Evolutionary conservation across 352 stramenopile genomes (phyloP).

Genomic region (Salisapilia sapeloensis): DNA sequence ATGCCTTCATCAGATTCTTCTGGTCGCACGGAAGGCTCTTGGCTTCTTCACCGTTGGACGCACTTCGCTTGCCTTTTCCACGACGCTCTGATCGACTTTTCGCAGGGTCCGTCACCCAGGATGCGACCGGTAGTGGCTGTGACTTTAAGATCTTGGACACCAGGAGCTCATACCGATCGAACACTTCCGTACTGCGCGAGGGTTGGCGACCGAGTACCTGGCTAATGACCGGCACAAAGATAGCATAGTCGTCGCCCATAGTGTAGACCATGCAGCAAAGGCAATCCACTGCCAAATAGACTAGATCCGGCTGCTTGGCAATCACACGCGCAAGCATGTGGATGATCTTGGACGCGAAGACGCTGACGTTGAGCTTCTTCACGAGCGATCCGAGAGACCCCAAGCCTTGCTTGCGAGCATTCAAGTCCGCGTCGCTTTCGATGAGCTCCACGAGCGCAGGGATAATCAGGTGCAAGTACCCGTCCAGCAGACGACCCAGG

Average conservation of each 20-base stretch:
- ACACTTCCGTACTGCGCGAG: conserved; percentile 62
- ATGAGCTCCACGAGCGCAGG: conserved; percentile 69
- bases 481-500: conserved; percentile 54
- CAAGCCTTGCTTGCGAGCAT: conserved; percentile 62
- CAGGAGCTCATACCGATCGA: conserved; percentile 74
- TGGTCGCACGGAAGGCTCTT: conserved; percentile 72
- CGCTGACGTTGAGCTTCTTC: conserved; percentile 81
- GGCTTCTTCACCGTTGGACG: conserved; percentile 25
- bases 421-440: conserved; percentile 66
- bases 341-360: conserved; percentile 82
- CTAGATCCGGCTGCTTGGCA: conserved; percentile 58
- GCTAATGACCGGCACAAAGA: conserved; percentile 77
- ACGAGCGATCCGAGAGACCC: conserved; percentile 69
- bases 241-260: conserved; percentile 79
- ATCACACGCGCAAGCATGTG: conserved; percentile 79
- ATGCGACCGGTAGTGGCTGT: conserved; percentile 63
- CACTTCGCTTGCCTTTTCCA: conserved; percentile 13
- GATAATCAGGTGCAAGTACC: conserved; percentile 76
- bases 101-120: conserved; percentile 58
- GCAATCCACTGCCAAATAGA: conserved; percentile 79
- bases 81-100: conserved; percentile 21
- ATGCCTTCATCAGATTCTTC: conserved; percentile 72
- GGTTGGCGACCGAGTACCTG: conserved; percentile 60
- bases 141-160: conserved; percentile 82
- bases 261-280: conserved; percentile 82